Base-by-base conservation (phyloP, 2,329 filamentous ascomycete species). In the Colletotrichum sp. region DNA sequence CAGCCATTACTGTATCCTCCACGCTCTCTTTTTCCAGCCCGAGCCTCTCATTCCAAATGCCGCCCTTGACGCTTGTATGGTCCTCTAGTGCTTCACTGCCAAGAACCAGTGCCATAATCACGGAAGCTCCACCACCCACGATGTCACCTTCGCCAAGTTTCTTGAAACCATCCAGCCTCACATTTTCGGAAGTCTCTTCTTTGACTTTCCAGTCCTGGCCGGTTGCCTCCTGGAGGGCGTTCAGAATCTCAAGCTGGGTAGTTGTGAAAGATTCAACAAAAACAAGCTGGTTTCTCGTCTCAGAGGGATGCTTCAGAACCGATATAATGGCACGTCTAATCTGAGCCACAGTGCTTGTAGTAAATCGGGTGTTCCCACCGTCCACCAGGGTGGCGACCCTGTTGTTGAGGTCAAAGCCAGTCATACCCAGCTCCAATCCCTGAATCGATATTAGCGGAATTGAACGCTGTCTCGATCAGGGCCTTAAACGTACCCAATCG, bases 201-300 rank as follows among this genome's bases (percentile, higher is more conserved):
- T 58, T 24, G 9, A 58, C 55, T 10, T 58, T 62, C 64, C 64
- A 73, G 4, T 55, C 26, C 38, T 69, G 18, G 4, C 71, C 56
- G 9, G 36, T 56, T 2, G 48, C 2, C 56, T 48, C 72, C 21
- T 71, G 9, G 16, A 71, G 26, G n/a, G 38, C 59, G 8, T 43
- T 32, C 1, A 91, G 78, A 4, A 92, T 80, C 59, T 90, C 84
- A 3, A 85, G 85, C 80, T 91, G 90, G 2, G 85, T 86, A 1
- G 85, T 85, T 18, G 84, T 84, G 73, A 90, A 87, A 7, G 86
- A 89, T 12, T 87, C 85, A 10, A 79, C 75, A 24, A 75, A 74
- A 14, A 78, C 69, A 18, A 61, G 34, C 56, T 75, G 71, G 24
- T 79, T 78, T 34, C 48, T 65, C 10, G 78, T 78, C 61, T 76